phyloP scores from a whole-genome alignment of 2,329 filamentous ascomycete species.

The Penicillium sp. region DNA sequence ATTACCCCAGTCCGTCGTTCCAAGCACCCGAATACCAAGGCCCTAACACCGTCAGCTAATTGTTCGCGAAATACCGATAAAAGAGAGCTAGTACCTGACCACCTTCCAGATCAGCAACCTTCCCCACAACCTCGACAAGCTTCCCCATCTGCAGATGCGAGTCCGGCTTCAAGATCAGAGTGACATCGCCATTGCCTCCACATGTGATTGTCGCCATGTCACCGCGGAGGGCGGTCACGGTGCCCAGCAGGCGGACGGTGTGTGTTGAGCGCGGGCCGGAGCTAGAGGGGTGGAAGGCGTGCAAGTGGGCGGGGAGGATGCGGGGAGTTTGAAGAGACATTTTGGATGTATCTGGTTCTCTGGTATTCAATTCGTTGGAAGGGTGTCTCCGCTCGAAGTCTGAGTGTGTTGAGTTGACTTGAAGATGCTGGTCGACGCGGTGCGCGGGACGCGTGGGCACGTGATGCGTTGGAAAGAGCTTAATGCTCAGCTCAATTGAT shows the following conservation, averaged over 20 bases:
- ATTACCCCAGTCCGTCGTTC: slow-evolving; percentile 41
- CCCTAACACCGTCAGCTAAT: slow-evolving; percentile 25
- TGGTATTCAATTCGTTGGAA: too few relatives aligned
- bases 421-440: slow-evolving; percentile 12
- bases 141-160: slow-evolving; percentile 43
- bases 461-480: slow-evolving; percentile 9
- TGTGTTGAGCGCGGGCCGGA: slow-evolving; percentile 42
- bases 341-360: slow-evolving; percentile 13
- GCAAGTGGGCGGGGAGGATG: slow-evolving; percentile 73
- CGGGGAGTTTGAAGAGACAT: slow-evolving; percentile 77
- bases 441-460: slow-evolving; percentile 23
- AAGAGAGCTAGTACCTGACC: slow-evolving; percentile 29
- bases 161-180: slow-evolving; percentile 63
- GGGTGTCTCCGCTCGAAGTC: not conserved
- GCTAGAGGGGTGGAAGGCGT: slow-evolving; percentile 60
- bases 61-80: not conserved
- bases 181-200: slow-evolving; percentile 62
- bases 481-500: not conserved
- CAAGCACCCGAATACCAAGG: slow-evolving; percentile 40
- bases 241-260: slow-evolving; percentile 80
- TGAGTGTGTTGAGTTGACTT: not conserved
- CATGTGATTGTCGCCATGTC: slow-evolving; percentile 76
- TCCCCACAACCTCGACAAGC: slow-evolving; percentile 45
- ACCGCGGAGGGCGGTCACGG: slow-evolving; percentile 74
- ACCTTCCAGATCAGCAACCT: slow-evolving; percentile 41